phyloP scores from a whole-genome alignment of 768 basidiomycete species.

The Mrakia blollopis region DNA sequence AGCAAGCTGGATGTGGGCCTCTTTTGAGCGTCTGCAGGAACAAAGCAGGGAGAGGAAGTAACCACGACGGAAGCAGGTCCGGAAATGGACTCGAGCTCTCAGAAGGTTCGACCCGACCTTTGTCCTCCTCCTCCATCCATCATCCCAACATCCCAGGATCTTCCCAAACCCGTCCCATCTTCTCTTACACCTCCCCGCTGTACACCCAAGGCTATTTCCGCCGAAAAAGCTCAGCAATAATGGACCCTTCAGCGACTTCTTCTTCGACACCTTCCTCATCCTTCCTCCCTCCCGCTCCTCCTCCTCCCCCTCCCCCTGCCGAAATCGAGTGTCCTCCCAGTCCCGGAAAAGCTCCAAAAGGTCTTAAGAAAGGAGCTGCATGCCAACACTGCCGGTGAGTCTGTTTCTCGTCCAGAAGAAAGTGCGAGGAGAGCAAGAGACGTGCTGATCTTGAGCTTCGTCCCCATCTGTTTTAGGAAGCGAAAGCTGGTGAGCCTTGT shows the following conservation, averaged over 20 bases:
- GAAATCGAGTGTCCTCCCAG: not conserved
- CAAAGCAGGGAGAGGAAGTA: too few relatives aligned
- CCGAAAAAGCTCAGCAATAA: too few relatives aligned
- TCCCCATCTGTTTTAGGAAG: not conserved
- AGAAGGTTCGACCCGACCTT: too few relatives aligned
- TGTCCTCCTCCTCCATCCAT: too few relatives aligned
- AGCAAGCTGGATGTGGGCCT: too few relatives aligned
- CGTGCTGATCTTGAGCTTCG: not conserved
- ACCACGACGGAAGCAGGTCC: too few relatives aligned
- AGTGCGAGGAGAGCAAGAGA: not conserved
- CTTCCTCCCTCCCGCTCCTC: not conserved
- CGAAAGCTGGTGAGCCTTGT: constrained; percentile 3
- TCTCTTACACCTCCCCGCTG: too few relatives aligned
- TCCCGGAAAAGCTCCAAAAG: not conserved
- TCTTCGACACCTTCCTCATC: not conserved
- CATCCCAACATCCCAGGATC: too few relatives aligned
- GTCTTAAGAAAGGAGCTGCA: constrained; percentile 1
- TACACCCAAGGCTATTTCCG: too few relatives aligned
- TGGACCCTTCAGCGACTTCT: not conserved
- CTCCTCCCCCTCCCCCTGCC: not conserved
- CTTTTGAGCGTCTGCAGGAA: too few relatives aligned
- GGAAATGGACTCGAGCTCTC: too few relatives aligned
- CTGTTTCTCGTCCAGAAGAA: not conserved
- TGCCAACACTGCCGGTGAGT: constrained; percentile 5
- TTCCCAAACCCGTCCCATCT: too few relatives aligned